Conservation (phyloP, 1,284 basidiomycete species). For the Polyporus tsugae region DNA sequence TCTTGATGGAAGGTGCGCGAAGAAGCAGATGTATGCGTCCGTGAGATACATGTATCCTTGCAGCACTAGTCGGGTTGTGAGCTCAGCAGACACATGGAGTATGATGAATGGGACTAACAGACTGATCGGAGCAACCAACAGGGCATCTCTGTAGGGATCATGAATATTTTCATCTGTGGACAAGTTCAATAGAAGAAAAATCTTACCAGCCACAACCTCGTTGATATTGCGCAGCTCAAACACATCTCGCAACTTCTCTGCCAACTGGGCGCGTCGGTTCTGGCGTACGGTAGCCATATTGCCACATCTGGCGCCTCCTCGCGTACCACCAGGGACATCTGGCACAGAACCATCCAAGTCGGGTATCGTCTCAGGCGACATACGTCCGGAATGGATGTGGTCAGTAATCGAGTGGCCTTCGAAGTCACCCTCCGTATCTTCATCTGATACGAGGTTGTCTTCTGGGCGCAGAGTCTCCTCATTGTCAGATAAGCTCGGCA, state of each 20-base stretch:
- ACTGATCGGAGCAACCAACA: constrained; percentile 90
- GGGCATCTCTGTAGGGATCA: constrained; percentile 71
- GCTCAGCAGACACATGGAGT: not conserved
- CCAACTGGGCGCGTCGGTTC: constrained; percentile 77
- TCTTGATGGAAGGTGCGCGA: constrained; percentile 91
- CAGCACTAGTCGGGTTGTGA: constrained; percentile 66
- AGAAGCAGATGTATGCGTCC: constrained; percentile 93
- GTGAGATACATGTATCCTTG: constrained; percentile 98
- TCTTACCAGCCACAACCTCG: constrained; percentile 83
- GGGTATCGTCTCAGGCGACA: constrained; percentile 26
- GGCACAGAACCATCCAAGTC: constrained; percentile 24
- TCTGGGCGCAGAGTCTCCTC: constrained; percentile 41
- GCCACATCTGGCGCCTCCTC: constrained; percentile 43
- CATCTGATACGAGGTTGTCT: constrained; percentile 47
- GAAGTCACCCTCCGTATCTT: constrained; percentile 70
- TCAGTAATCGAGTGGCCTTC: constrained; percentile 40
- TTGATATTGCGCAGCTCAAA: constrained; percentile 83
- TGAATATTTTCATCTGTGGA: constrained; percentile 17
- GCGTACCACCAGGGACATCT: constrained; percentile 11
- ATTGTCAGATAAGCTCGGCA: constrained; percentile 39
- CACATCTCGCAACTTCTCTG: constrained; percentile 85
- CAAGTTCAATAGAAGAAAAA: constrained; percentile 19
- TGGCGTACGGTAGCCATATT: constrained; percentile 77
- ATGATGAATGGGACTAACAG: constrained; percentile 61
- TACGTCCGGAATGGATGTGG: constrained; percentile 26